Evolutionary conservation across 768 basidiomycete species (phyloP).

Genomic region (Mycena sanguinolenta): DNA sequence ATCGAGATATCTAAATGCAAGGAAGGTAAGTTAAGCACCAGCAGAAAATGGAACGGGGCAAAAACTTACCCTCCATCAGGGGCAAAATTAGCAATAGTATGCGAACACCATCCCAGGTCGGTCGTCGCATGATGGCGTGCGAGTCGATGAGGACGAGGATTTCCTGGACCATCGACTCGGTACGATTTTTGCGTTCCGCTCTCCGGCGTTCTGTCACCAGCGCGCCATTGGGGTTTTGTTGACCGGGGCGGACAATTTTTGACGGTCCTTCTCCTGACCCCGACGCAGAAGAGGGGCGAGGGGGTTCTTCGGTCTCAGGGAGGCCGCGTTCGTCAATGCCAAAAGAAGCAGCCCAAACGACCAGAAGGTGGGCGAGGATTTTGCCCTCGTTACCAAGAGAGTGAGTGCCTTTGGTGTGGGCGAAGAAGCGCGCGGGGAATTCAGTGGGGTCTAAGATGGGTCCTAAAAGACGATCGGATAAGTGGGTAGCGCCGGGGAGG

Average conservation of each 20-base stretch:
- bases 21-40: constrained; percentile 7
- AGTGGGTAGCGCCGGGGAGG: constrained; percentile 25
- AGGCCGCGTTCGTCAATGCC: constrained; percentile 86
- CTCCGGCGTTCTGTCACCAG: constrained; percentile 51
- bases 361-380: constrained; percentile 83
- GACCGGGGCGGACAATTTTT: constrained; percentile 28
- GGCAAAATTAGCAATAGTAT: constrained; percentile 85
- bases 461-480: constrained; percentile 62
- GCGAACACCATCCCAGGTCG: constrained; percentile 90
- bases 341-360: constrained; percentile 91
- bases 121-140: constrained; percentile 82
- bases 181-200: constrained; percentile 64
- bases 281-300: constrained; percentile 35
- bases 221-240: constrained; percentile 43
- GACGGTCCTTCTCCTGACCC: constrained; percentile 27
- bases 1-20: constrained; percentile 41
- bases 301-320: constrained; percentile 53
- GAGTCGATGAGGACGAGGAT: constrained; percentile 85
- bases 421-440: constrained; percentile 79
- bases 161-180: constrained; percentile 80
- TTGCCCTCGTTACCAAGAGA: constrained; percentile 79
- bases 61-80: constrained; percentile 81
- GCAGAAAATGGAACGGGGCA: neutral
- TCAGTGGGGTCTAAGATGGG: constrained; percentile 88
- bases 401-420: constrained; percentile 72